phyloP scores from a whole-genome alignment of 768 basidiomycete genomes.

The Nidularia pulvinata region DNA sequence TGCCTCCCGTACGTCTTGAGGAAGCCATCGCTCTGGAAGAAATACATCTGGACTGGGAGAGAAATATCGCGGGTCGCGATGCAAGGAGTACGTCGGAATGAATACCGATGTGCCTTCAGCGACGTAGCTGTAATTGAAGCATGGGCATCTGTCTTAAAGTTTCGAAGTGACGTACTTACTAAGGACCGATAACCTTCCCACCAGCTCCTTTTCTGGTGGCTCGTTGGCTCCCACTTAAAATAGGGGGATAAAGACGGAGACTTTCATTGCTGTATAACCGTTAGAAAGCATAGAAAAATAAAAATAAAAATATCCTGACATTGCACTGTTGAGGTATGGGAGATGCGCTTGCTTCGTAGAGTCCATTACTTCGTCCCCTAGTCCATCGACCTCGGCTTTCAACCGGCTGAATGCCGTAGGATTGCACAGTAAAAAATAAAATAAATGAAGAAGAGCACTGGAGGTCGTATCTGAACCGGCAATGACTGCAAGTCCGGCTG shows the following conservation, averaged over 20 bases:
- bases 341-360: constrained; percentile 22
- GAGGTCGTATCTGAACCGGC: constrained; percentile 44
- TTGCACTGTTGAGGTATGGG: constrained; percentile 31
- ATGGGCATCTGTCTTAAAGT: no score
- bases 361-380: constrained; percentile 18
- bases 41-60: constrained; percentile 41
- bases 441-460: constrained; percentile 23
- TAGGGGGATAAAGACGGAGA: constrained; percentile 46
- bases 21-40: constrained; percentile 38
- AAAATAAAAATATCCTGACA: constrained; percentile 17
- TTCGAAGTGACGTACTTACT: no score
- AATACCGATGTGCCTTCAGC: constrained; percentile 43
- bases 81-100: constrained; percentile 39
- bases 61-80: constrained; percentile 46
- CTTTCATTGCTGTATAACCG: constrained; percentile 39
- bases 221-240: constrained; percentile 47
- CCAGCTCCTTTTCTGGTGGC: constrained; percentile 28
- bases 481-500: constrained; percentile 29
- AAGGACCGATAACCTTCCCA: constrained; percentile 14
- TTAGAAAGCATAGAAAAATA: neutral
- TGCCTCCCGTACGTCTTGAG: constrained; percentile 9
- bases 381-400: constrained; percentile 29
- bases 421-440: constrained; percentile 30
- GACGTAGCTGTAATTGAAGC: constrained; percentile 32
- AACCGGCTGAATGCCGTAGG: constrained; percentile 26